These are phyloP conservation scores for Coemansia sp. DNA, from an alignment of 371 early-diverging fungal genomes.

Conservation along the genomic window DNA sequence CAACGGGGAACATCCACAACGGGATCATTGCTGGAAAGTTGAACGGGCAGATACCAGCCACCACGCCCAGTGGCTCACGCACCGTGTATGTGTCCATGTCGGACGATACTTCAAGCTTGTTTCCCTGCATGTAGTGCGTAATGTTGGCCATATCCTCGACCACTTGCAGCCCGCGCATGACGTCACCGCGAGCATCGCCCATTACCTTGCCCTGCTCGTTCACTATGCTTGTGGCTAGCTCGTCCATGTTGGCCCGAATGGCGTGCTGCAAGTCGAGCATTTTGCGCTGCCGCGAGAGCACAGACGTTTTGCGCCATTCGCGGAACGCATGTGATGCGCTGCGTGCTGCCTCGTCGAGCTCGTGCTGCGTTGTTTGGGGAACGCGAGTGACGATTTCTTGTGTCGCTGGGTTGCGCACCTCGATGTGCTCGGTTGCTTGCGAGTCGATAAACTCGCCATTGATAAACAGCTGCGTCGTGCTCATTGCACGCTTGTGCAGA, in stretches of 20 bases:
- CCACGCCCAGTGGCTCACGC: conserved; percentile 93
- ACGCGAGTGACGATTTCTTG: conserved; percentile 87
- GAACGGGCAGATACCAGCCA: conserved; percentile 93
- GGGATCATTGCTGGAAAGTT: conserved; percentile 98
- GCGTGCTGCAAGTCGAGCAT: conserved; percentile 90
- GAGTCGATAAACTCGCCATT: conserved; percentile 93
- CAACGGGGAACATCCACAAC: conserved; percentile 95
- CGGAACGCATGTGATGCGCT: conserved; percentile 78
- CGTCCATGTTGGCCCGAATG: conserved; percentile 81
- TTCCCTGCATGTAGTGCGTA: conserved; percentile 79
- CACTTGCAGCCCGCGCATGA: conserved; percentile 85
- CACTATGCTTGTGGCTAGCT: conserved; percentile 82
- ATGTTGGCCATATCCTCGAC: conserved; percentile 88
- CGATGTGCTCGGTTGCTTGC: conserved; percentile 82
- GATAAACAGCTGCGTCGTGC: conserved; percentile 70
- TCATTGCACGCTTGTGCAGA: background rate
- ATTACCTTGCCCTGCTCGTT: conserved; percentile 94
- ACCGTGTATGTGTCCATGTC: conserved; percentile 96
- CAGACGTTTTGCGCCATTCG: conserved; percentile 83
- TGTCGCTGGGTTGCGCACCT: conserved; percentile 91
- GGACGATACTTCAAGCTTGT: conserved; percentile 79
- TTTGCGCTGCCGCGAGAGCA: conserved; percentile 81
- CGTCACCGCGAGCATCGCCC: conserved; percentile 90
- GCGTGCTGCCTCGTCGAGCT: conserved; percentile 79
- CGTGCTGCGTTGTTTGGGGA: conserved; percentile 85